Base-by-base conservation (phyloP, 2,329 filamentous ascomycete genomes). In the Nemania sp. region DNA sequence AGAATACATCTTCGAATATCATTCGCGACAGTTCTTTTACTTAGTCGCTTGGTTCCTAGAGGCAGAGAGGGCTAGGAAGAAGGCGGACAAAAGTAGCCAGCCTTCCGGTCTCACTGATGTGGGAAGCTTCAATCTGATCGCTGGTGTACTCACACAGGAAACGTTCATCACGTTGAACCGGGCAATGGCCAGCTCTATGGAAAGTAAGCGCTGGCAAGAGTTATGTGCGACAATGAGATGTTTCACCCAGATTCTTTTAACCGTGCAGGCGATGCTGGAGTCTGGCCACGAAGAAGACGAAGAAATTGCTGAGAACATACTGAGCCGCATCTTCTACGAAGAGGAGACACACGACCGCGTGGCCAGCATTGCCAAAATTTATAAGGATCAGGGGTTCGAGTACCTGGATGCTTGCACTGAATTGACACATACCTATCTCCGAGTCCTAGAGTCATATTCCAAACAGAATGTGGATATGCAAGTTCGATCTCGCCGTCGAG, bases 251-350 rank as follows among this genome's bases (percentile, higher is more conserved):
- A 94, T 97, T 61, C 78, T 96, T 17, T 80, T 96, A 22, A 96
- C 92, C 0, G 88, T 97, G 2, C 91, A 96, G 65, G 90, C 95
- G 57, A 97, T 99, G 92, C 79, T 86, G 1, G 84, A 89, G 41
- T 94, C 90, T 1, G 80, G 83, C 1, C 81, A 90, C 24, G 92
- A 97, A 59, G 92, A 97, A n/a, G 90, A 99, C 62, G 89, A 96
- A 67, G 94, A 97, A 64, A 97, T 99, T 69, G 93, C 94, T 0
- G 93, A 99, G 69, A 99, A 99, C 64, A 97, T 96, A 11, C 84
- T 96, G 47, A 95, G 89, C 65, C 90, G 93, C 57, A 90, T 99
- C n/a, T 99, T 99, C 70, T 99, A 99, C 73, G 94, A 99, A 72
- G 91, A 97, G 67, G 84, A 90, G 0, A 97, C 92, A 0, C 92